These are phyloP conservation scores for Comarum palustre DNA, from an alignment of 306 rosid genomes.

Conservation along the genomic window DNA sequence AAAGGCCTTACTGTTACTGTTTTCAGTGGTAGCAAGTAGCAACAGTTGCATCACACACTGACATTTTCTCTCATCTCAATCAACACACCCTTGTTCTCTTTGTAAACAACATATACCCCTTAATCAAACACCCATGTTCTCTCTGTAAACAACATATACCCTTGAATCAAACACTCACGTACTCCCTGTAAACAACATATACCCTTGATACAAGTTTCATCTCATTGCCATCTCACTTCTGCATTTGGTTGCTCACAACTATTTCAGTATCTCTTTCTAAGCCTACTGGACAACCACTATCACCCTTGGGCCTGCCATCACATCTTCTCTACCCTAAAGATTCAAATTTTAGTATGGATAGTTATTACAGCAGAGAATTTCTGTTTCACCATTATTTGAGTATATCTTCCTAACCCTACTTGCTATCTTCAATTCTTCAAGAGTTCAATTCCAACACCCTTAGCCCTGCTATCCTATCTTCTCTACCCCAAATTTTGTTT, in stretches of 20 bases:
- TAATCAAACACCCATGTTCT: too few relatives aligned
- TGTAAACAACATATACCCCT: not conserved
- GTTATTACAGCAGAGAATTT: not conserved
- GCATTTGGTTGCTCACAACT: too few relatives aligned
- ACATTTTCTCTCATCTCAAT: conserved; percentile 1
- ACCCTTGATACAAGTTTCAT: not conserved
- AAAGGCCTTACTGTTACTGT: not conserved
- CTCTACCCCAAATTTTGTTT: not conserved
- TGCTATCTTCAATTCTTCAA: not conserved
- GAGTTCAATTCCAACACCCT: not conserved
- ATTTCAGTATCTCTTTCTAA: not conserved
- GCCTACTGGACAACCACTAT: not conserved
- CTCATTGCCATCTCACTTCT: not conserved
- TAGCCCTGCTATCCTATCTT: not conserved
- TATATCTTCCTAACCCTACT: not conserved
- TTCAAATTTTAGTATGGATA: not conserved
- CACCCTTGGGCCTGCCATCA: not conserved
- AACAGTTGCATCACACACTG: not conserved
- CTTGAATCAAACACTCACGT: too few relatives aligned
- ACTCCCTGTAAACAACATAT: too few relatives aligned
- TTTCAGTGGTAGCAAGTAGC: not conserved
- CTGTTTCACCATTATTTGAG: too few relatives aligned
- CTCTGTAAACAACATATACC: not conserved
- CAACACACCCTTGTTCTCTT: not conserved
- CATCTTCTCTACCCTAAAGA: not conserved